Evolutionary conservation across 805 yeast genomes (phyloP), one percentile per base, ranked within the genome.

Genomic region (Cyberlindnera xylosilytica): DNA sequence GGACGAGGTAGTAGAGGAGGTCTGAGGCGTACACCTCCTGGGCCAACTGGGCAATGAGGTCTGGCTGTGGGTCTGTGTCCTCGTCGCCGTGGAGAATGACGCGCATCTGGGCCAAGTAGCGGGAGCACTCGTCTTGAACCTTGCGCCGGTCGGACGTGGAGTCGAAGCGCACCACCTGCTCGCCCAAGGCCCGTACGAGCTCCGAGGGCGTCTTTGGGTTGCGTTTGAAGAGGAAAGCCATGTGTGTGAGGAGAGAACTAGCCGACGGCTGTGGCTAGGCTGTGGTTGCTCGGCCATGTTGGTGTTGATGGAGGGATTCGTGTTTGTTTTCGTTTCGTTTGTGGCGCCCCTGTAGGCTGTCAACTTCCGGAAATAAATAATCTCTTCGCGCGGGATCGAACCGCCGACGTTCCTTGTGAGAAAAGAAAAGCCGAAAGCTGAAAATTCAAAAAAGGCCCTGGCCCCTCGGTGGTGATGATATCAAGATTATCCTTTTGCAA

Each of bases 181-280:
- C 98, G 49, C 78, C 77, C 47, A 89, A 71, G 6, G 81, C 79
- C 37, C 87, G 74, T 3, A 88, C 83, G 45, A 89, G 74, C 57
- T 91, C 99, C 16, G 77, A 76, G 2, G 97, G 95, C 1, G 96
- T 81, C 62, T 88, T 89, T 9, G 95, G 96, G 58, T 82, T 87
- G 57, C 96, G 75, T 51, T 88, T 86, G 73, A 93, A 91, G 54
- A 93, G 70, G 57, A 91, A 91, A 11, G 97, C 47, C 52, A 49
- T 49, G 9, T 6, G 18, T 29, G 11, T 4, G 18, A 9, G 32
- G 8, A n/a, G n/a, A n/a, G n/a, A n/a, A n/a, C n/a, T 29, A 15
- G 32, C 32, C 32, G 32, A 18, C 19, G 32, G 6, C 10, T 22
- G 24, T 8, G 10, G 34, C 11, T 15, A 8, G 22, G 15, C 12